Evolutionary conservation across 2,329 filamentous ascomycete genomes (phyloP).

Genomic region (Curvularia sp.): DNA sequence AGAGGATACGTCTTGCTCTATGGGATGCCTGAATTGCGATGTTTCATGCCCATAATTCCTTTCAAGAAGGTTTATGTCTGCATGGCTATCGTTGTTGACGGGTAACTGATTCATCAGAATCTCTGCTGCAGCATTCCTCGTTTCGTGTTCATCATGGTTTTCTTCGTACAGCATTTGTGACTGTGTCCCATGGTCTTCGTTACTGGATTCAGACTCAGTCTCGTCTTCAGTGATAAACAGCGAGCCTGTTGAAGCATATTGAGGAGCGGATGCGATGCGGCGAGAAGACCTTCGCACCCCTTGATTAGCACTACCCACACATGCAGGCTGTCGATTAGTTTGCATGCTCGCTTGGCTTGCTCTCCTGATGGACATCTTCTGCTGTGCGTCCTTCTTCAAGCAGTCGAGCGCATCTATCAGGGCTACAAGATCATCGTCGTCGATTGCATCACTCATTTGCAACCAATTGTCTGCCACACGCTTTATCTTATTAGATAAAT

Average conservation of each 20-base stretch:
- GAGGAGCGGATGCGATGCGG: slow-evolving; percentile 2
- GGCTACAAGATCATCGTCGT: slow-evolving; percentile 5
- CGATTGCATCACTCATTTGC: slow-evolving; percentile 5
- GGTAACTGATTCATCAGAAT: no score
- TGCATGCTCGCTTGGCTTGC: slow-evolving; percentile 2
- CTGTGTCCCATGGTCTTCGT: neutral
- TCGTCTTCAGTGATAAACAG: slow-evolving; percentile 7
- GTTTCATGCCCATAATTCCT: no score
- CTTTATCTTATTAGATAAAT: neutral
- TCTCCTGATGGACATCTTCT: slow-evolving; percentile 7
- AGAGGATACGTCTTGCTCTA: no score
- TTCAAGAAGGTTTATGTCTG: no score
- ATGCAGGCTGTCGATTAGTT: neutral
- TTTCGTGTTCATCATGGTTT: neutral
- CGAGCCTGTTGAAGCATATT: neutral
- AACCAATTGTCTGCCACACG: slow-evolving; percentile 8
- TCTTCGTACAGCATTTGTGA: neutral
- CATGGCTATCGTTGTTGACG: no score
- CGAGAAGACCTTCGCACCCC: slow-evolving; percentile 9
- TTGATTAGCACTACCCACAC: slow-evolving; percentile 1
- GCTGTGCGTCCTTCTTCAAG: slow-evolving; percentile 8
- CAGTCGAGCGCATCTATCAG: slow-evolving; percentile 9
- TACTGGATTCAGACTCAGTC: slow-evolving; percentile 4
- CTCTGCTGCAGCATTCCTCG: no score
- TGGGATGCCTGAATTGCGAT: no score